Evolutionary conservation across 75 land plant genomes (phyloP), one percentile per base, ranked within the genome.

Genomic region (Pinus taeda): DNA sequence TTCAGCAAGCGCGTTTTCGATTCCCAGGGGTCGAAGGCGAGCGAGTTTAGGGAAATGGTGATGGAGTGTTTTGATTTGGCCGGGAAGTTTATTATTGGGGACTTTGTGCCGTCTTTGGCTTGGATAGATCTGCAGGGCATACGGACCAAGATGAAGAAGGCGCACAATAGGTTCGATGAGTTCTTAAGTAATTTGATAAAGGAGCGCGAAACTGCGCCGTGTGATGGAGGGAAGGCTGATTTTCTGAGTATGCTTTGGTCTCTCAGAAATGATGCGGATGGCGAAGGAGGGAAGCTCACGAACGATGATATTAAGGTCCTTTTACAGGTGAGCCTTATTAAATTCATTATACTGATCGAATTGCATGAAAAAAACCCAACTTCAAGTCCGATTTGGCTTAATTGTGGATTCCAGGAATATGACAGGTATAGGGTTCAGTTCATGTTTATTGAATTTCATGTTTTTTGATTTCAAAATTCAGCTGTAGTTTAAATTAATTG

Each of bases 221-320:
- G 57, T 2, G 6, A 15, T 13, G 77, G 59, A 45, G 45, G 21
- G 8, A 59, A 67, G 24, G 79, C 76, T 4, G 88, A 80, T 73
- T 79, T 82, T 42, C 65, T 85, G 4, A 84, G 83, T 20, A 6
- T 56, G 24, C 58, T 86, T 3, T 56, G 65, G 57, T 79, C 76
- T 2, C 74, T 75, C 12, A 13, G 77, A 20, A 69, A 69, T 69
- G 39, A 69, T 39, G 55, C 69, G 3, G 75, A 79, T 6, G 76
- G 71, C 0, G 87, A 81, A 2, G 80, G 81, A 2, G 79, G 71
- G 18, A 73, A 45, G 63, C 71, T 86, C 2, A 73, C 57, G 3
- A 21, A 77, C 6, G 67, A 57, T 18, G 76, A 83, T 56, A 59
- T 82, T 74, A 86, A 86, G 33, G 88, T 60, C 9, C 77, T 86